These are phyloP conservation scores for Penicillium sp. DNA, from an alignment of 2,329 filamentous ascomycete species.

Conservation along the genomic window DNA sequence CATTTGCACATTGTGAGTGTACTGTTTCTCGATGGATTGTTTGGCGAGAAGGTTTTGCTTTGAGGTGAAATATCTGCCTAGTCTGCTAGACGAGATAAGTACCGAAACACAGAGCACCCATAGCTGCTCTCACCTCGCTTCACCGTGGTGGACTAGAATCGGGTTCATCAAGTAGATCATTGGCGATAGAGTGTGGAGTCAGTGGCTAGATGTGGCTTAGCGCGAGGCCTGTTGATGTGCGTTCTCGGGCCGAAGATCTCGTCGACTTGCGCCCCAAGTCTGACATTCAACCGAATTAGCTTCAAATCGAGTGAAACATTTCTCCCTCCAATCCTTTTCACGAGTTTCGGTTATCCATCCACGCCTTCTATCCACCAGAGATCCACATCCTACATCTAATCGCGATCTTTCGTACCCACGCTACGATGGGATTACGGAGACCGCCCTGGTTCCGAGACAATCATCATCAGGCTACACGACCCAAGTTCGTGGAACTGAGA, in stretches of 20 bases:
- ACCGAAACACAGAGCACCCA: constrained; percentile 24
- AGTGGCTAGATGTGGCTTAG: background rate
- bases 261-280: background rate
- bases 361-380: background rate
- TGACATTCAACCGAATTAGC: background rate
- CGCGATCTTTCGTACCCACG: background rate
- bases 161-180: background rate
- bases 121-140: background rate
- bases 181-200: background rate
- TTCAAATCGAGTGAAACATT: background rate
- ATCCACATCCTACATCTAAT: background rate
- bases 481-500: constrained; percentile 12
- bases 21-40: background rate
- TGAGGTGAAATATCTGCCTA: constrained; percentile 9
- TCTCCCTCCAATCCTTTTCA: too few species aligned
- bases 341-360: background rate
- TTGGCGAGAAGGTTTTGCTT: background rate
- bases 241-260: background rate
- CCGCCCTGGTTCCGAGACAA: background rate
- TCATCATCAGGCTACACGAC: background rate
- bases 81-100: constrained; percentile 21
- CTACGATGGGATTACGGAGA: background rate
- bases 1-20: constrained; percentile 24
- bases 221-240: background rate
- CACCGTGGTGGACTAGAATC: too few species aligned